Base-by-base conservation (phyloP, 2,329 filamentous ascomycete genomes). In the Calonectria ilicicola region DNA sequence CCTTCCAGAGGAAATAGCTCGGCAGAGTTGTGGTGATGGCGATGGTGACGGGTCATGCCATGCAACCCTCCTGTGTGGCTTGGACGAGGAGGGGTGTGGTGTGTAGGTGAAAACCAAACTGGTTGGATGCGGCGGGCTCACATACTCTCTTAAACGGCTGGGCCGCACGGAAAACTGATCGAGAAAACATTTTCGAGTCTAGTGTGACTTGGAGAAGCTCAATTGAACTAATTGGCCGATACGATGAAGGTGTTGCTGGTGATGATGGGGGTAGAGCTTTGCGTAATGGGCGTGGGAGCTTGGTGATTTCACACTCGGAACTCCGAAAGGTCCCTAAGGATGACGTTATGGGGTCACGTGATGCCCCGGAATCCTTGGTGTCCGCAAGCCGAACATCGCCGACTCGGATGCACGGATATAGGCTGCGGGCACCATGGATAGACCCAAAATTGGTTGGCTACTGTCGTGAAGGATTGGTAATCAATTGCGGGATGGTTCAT, bases 101-200 rank as follows among this genome's bases (percentile, higher is more conserved):
- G 64, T 21, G 69, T 68, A 38, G 38, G 40, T 27, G 35, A 29
- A 38, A 53, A 38, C 58, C 21, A 26, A 19, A 4, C n/a, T 32
- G 26, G 19, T 21, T 46, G 23, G 38, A 17, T 21, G 53, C 21
- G 21, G 10, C 29, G 9, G n/a, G 53, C 21, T 60, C 53, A 79
- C 90, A 82, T 86, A 94, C 93, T 86, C 89, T 89, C 84, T 88
- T 91, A 77, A 94, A 83, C 77, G 93, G 92, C 85, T 91, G 91
- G 67, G 89, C 89, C 78, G 88, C 89, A 81, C 92, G 89, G 82
- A 93, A 88, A 75, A 88, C 86, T 80, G 91, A 88, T 87, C 93
- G 88, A 74, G 92, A 88, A 81, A 94, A 93, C 92, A 95, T 93
- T 81, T 90, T 69, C 49, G 72, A 62, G 64, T 65, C 75, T 72